Base-by-base conservation (phyloP, 805 yeast species). In the Saccharomyces mikatae region DNA sequence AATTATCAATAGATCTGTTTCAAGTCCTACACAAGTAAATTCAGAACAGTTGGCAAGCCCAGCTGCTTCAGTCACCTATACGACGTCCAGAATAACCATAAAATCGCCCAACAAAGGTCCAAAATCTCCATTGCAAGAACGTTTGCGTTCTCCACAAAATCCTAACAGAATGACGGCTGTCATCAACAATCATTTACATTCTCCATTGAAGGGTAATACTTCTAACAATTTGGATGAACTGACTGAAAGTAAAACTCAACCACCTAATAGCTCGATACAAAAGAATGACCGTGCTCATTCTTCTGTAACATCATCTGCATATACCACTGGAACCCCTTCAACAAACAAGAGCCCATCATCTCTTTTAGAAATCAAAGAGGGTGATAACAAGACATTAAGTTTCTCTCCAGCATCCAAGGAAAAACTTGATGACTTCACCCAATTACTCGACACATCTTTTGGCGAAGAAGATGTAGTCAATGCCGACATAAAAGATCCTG, bases 11-110 rank as follows among this genome's bases (percentile, higher is more conserved):
- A 36, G 24, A 21, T 36, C 44, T 21, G 24, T 17, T 6, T 36
- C 44, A 17, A 36, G 44, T 8, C 44, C 44, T 9, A 36, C 44
- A 9, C 9, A 36, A 36, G 6, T 36, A n/a, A 10, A 36, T 8
- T 36, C 44, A 47, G 56, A 51, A n/a, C 26, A 11, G 6, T 31
- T 49, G n/a, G 61, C 62, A 5, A 66, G 66, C 52, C 73, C 74
- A 14, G 72, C 72, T 2, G 59, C 72, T 0, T 70, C 74, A 1
- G 68, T 67, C 3, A 59, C 70, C 1, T 70, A 70, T 46, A 70
- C 71, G 9, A 70, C 71, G 1, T 70, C 74, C 1, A 64, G 74
- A 53, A 69, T 70, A 17, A 60, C 68, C n/a, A 68, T 69, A 6
- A 57, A 64, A 21, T 66, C 71, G 14, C 70, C 72, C 21, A 61